phyloP scores from a whole-genome alignment of 306 rosid genomes.

The Purshia tridentata region DNA sequence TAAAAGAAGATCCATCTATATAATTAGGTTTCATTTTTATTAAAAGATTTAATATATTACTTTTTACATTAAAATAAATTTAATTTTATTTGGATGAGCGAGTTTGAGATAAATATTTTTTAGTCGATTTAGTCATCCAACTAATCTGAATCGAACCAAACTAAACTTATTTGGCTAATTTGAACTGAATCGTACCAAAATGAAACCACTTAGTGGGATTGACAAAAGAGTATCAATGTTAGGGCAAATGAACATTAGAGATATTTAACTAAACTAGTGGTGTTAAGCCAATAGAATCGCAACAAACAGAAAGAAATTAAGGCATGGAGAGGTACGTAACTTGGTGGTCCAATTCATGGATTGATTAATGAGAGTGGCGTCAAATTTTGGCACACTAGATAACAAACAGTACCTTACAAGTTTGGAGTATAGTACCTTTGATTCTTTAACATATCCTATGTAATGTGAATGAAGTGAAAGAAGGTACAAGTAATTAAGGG shows the following conservation, averaged over 20 bases:
- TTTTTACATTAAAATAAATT: no score
- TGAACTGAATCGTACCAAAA: no score
- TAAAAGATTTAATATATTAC: no score
- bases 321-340: constrained; percentile 11
- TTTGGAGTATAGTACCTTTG: background rate
- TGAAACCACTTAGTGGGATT: no score
- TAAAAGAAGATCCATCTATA: no score
- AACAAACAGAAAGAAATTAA: background rate
- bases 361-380: constrained; percentile 10
- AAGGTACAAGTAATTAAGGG: background rate
- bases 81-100: no score
- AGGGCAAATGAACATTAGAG: background rate
- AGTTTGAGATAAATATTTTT: no score
- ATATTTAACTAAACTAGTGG: background rate
- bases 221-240: no score
- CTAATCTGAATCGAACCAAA: no score
- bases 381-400: constrained; percentile 23
- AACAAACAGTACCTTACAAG: background rate
- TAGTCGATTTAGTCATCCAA: no score
- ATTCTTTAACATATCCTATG: background rate
- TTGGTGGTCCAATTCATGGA: background rate
- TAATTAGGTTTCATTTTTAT: no score
- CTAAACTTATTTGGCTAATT: no score
- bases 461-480: background rate
- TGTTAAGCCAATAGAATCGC: background rate